Conservation (phyloP, 768 basidiomycete species). For the Cyathus striatus region DNA sequence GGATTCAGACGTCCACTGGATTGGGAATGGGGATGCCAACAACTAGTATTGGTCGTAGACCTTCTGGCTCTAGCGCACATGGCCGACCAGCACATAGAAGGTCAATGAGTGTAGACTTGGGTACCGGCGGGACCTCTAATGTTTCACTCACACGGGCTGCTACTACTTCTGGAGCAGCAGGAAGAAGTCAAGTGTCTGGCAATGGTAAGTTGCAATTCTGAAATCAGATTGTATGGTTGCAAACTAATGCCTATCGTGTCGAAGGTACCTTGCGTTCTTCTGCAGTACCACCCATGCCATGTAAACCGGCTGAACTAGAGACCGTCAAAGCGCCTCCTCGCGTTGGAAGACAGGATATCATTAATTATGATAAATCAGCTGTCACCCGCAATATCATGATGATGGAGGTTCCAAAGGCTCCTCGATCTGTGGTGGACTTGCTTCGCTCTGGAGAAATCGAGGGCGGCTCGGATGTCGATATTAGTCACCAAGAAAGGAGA, state of each 20-base stretch:
- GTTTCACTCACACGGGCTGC: too few species aligned
- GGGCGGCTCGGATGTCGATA: background rate
- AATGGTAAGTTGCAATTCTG: too few species aligned
- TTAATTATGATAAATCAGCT: background rate
- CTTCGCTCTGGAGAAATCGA: slow-evolving; percentile 6
- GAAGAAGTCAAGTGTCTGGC: too few species aligned
- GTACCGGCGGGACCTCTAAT: too few species aligned
- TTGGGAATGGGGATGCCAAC: slow-evolving; percentile 13
- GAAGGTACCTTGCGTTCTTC: slow-evolving; percentile 36
- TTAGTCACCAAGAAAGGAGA: background rate
- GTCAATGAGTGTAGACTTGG: slow-evolving; percentile 2
- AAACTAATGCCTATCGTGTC: slow-evolving; percentile 72
- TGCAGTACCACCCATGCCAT: too few species aligned
- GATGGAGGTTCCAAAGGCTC: slow-evolving; percentile 20
- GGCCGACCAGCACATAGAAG: background rate
- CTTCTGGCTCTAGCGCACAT: background rate
- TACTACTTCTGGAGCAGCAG: too few species aligned
- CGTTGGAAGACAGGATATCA: slow-evolving; percentile 18
- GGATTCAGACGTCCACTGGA: background rate
- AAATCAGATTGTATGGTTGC: too few species aligned
- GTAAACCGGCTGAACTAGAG: too few species aligned
- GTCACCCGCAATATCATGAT: background rate
- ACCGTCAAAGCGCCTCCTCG: slow-evolving; percentile 44
- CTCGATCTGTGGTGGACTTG: slow-evolving; percentile 29
- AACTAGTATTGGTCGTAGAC: background rate